Evolutionary conservation across 106 monocot genomes (phyloP), one percentile per base, ranked within the genome.

Genomic region (Allium sativum): DNA sequence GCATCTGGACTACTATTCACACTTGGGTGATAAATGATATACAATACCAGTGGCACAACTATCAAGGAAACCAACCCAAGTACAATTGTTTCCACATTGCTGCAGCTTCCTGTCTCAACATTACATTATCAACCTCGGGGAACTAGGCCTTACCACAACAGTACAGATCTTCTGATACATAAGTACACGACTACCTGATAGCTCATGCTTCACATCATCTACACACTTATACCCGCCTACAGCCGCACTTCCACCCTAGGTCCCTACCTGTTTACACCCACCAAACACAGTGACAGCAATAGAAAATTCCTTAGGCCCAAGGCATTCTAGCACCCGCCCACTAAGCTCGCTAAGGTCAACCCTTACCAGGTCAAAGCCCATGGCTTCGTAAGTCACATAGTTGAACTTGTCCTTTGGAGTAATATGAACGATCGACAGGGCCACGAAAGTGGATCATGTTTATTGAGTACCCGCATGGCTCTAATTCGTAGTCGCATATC

Each of bases 1-100:
- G 95, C 95, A 67, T 90, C 90, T 0, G 95, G 95, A 52, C 95
- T 96, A 65, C 79, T 91, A 76, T 96, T 96, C 53, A 96, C 71
- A 0, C 74, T 79, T 0, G 95, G 95, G 15, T 90, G 95, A 45
- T 96, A 96, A 50, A 91, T 78, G 9, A 96, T 1, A 52, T 96
- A 96, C 64, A 96, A 65, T 58, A 96, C 52, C 68, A 91, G 47
- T 0, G 95, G 95, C 65, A 96, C 95, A 22, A 87, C 79, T 10
- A 96, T 41, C 59, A 90, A 77, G n/a, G 95, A 96, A 9, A 96
- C 77, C 61, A 96, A 18, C 0, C 95, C 95, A 4, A 90, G 95
- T 42, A 91, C 95, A 5, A 91, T 71, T 0, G 95, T 90, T 0
- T 90, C 95, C 59, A 83, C 78, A 3, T n/a, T n/a, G n/a, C n/a